Evolutionary conservation across 768 basidiomycete genomes (phyloP).

Genomic region (Hemileccinum impolitum): DNA sequence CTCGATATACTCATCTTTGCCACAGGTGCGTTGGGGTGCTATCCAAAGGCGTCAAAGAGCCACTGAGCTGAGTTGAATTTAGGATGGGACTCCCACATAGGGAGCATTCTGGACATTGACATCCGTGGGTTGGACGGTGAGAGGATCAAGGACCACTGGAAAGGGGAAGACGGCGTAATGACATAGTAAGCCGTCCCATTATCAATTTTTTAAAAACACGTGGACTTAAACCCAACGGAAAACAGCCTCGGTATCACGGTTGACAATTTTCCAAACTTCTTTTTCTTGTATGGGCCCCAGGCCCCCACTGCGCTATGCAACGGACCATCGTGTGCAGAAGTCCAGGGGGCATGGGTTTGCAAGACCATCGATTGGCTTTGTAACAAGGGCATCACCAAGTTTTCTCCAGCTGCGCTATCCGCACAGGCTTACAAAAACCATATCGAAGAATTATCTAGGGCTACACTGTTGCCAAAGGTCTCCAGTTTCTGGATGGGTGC

Average conservation of each 20-base stretch:
- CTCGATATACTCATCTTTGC: conserved; percentile 9
- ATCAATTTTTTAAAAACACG: background rate
- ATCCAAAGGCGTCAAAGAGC: too few relatives aligned
- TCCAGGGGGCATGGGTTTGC: conserved; percentile 5
- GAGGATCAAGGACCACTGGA: conserved; percentile 8
- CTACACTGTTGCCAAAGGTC: conserved; percentile 4
- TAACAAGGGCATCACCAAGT: conserved; percentile 5
- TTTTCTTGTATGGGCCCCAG: conserved; percentile 5
- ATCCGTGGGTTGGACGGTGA: conserved; percentile 6
- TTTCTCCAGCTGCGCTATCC: background rate
- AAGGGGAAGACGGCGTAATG: conserved; percentile 2
- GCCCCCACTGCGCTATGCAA: conserved; percentile 9
- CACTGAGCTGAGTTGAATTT: background rate
- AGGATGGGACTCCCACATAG: conserved; percentile 6
- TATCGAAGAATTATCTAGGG: background rate
- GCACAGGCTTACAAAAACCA: background rate
- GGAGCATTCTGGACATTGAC: conserved; percentile 5
- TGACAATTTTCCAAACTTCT: conserved; percentile 11
- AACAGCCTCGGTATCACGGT: conserved; percentile 2
- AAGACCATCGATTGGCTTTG: conserved; percentile 4
- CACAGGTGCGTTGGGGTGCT: conserved; percentile 1
- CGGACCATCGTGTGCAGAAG: conserved; percentile 1
- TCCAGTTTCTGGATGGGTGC: conserved; percentile 10
- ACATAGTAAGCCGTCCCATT: conserved; percentile 2
- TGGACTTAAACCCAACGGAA: background rate